phyloP scores from a whole-genome alignment of 1,284 basidiomycete species.

The Sparassis latifolia region DNA sequence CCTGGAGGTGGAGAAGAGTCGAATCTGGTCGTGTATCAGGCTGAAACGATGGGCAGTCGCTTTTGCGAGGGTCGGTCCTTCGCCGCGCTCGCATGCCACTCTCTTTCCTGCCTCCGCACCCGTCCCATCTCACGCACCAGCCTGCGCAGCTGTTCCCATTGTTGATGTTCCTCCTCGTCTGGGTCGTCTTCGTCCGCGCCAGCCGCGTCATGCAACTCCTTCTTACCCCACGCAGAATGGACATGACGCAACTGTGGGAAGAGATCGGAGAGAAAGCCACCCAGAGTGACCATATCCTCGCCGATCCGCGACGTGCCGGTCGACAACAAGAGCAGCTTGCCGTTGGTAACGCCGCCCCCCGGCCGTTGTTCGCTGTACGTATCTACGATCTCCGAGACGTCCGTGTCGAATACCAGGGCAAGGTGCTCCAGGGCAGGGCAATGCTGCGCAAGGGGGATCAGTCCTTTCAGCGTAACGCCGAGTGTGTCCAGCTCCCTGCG shows the following conservation, averaged over 20 bases:
- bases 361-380: not conserved
- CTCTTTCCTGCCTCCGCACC: constrained; percentile 11
- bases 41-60: too few relatives aligned
- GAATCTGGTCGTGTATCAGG: too few relatives aligned
- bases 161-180: constrained; percentile 2
- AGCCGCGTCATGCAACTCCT: not conserved
- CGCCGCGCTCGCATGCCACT: not conserved
- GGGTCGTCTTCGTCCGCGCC: constrained; percentile 2
- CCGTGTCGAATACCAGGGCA: constrained; percentile 5
- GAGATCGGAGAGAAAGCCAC: constrained; percentile 14
- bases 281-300: constrained; percentile 3
- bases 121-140: constrained; percentile 13
- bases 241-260: constrained; percentile 10
- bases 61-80: too few relatives aligned
- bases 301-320: constrained; percentile 4
- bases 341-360: not conserved
- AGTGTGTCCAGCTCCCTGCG: not conserved
- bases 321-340: not conserved
- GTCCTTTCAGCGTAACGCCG: constrained; percentile 3
- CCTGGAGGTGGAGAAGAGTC: too few relatives aligned
- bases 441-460: constrained; percentile 4
- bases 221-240: constrained; percentile 9
- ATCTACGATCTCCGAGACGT: not conserved
- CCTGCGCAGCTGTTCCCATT: constrained; percentile 9
- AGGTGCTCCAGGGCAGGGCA: constrained; percentile 4